Conservation (phyloP, 371 early-diverging fungal genomes). For the Dichotomocladium elegans region DNA sequence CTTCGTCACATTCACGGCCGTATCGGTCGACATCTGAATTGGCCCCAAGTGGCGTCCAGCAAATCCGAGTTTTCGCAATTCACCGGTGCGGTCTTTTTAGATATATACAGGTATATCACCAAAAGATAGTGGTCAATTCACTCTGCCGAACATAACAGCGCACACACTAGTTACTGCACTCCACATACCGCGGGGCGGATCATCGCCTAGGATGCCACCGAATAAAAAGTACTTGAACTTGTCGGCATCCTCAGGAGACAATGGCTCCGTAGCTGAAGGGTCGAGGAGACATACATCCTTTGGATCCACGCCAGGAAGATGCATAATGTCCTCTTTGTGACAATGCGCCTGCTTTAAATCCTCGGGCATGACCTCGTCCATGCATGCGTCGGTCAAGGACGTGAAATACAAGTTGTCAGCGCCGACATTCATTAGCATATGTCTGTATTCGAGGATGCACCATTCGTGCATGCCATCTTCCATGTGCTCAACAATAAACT, state of each 20-base stretch:
- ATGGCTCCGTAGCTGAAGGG: conserved; percentile 55
- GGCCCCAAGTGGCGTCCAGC: conserved; percentile 75
- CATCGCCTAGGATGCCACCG: conserved; percentile 78
- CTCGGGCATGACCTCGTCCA: conserved; percentile 48
- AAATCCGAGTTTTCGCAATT: conserved; percentile 70
- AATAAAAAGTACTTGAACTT: conserved; percentile 72
- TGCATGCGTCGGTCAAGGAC: conserved; percentile 49
- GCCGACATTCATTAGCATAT: conserved; percentile 64
- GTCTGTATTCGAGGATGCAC: conserved; percentile 73
- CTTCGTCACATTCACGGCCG: conserved; percentile 61
- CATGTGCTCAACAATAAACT: conserved; percentile 76
- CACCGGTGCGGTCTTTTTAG: conserved; percentile 78
- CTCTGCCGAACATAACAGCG: not conserved
- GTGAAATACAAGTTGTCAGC: conserved; percentile 58
- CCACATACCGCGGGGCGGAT: conserved; percentile 60
- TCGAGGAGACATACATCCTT: conserved; percentile 73
- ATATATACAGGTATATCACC: no score
- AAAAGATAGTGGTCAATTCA: not conserved
- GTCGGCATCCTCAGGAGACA: conserved; percentile 67
- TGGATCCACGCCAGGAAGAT: conserved; percentile 51
- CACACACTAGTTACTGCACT: not conserved
- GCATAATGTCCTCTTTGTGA: conserved; percentile 56
- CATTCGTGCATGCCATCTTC: conserved; percentile 73
- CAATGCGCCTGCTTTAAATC: conserved; percentile 52
- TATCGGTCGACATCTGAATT: conserved; percentile 76